Conservation (phyloP, 371 early-diverging fungal species). For the Haplosporangium sp. region DNA sequence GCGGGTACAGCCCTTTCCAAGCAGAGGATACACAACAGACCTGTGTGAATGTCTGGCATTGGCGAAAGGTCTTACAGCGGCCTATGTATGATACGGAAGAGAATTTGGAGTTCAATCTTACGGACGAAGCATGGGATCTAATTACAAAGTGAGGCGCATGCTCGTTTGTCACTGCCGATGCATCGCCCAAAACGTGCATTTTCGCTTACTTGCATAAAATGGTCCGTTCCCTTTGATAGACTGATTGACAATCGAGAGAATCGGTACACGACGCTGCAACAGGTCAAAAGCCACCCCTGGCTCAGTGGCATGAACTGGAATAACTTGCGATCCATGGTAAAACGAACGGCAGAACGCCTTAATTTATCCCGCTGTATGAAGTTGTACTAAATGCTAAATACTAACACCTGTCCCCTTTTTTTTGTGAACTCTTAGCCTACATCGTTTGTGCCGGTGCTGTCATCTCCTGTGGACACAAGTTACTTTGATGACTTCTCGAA, state of each 20-base stretch:
- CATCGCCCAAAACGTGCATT: neutral
- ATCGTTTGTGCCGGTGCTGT: constrained; percentile 82
- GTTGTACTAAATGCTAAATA: neutral
- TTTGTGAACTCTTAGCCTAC: constrained; percentile 56
- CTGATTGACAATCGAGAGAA: constrained; percentile 65
- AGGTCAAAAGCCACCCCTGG: constrained; percentile 80
- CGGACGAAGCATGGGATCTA: constrained; percentile 80
- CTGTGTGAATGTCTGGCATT: constrained; percentile 88
- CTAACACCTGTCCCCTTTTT: neutral
- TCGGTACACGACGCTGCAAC: constrained; percentile 60
- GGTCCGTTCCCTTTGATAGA: constrained; percentile 19
- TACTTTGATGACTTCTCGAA: constrained; percentile 89
- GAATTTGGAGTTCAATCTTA: constrained; percentile 79
- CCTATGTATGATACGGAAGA: constrained; percentile 74
- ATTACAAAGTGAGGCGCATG: constrained; percentile 59
- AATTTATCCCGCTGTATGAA: neutral
- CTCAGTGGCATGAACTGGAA: constrained; percentile 81
- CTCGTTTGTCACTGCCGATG: neutral
- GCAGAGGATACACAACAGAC: constrained; percentile 80
- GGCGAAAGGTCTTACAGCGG: constrained; percentile 75
- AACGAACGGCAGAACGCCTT: constrained; percentile 11
- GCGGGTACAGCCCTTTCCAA: constrained; percentile 85
- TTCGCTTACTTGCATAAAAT: neutral
- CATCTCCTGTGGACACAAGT: constrained; percentile 74
- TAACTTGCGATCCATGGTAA: constrained; percentile 59